Conservation (phyloP, 805 yeast species). For the Wickerhamomyces pijperi region DNA sequence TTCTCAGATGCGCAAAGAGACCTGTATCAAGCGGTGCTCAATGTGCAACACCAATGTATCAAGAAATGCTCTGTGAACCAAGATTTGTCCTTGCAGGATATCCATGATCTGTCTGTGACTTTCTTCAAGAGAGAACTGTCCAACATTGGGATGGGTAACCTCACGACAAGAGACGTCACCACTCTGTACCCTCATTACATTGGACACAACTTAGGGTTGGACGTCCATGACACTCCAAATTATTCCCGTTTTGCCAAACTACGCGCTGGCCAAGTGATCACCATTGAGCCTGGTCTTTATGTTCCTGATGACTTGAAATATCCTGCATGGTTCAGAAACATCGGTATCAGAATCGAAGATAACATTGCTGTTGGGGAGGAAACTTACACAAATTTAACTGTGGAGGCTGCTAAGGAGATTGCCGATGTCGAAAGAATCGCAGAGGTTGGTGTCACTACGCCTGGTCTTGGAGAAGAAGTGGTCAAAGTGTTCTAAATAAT, state of each 20-base stretch:
- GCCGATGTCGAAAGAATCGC: slow-evolving; percentile 68
- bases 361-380: slow-evolving; percentile 72
- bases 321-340: slow-evolving; percentile 74
- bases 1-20: slow-evolving; percentile 77
- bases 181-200: slow-evolving; percentile 81
- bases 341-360: slow-evolving; percentile 93
- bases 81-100: slow-evolving; percentile 51
- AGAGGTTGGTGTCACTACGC: slow-evolving; percentile 44
- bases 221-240: slow-evolving; percentile 73
- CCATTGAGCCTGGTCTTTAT: slow-evolving; percentile 94
- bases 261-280: slow-evolving; percentile 67
- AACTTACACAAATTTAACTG: slow-evolving; percentile 51
- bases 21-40: slow-evolving; percentile 77
- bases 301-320: slow-evolving; percentile 60
- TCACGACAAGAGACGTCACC: slow-evolving; percentile 42
- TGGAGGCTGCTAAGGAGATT: slow-evolving; percentile 79
- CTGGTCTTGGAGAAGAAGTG: slow-evolving; percentile 28
- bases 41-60: slow-evolving; percentile 73
- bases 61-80: slow-evolving; percentile 46
- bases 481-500: slow-evolving; percentile 16
- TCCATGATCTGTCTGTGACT: slow-evolving; percentile 61
- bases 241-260: slow-evolving; percentile 45
- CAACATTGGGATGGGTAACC: slow-evolving; percentile 55
- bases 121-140: slow-evolving; percentile 52
- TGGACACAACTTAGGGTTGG: slow-evolving; percentile 92